phyloP scores from a whole-genome alignment of 2,329 filamentous ascomycete genomes.

The Botrytis fabae region DNA sequence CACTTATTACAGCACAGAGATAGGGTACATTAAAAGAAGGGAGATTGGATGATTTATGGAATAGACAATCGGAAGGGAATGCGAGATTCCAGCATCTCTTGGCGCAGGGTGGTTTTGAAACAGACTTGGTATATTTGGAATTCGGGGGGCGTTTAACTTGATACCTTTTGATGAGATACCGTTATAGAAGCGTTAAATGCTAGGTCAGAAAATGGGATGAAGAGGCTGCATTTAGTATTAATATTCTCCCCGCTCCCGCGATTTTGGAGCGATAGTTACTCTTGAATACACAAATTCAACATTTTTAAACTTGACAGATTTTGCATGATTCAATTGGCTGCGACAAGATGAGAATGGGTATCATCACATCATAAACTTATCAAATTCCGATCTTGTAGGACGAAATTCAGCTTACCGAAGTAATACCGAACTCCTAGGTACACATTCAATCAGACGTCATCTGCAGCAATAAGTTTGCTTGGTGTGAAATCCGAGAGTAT shows the following conservation, averaged over 20 bases:
- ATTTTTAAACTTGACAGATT: not conserved
- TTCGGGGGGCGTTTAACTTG: constrained; percentile 6
- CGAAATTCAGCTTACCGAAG: not conserved
- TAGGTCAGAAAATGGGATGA: not conserved
- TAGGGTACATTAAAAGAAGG: constrained; percentile 27
- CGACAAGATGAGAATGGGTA: not conserved
- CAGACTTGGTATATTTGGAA: not conserved
- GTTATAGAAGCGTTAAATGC: constrained; percentile 5
- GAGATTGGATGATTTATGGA: not conserved
- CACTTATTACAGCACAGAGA: constrained; percentile 36
- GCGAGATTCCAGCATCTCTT: not conserved
- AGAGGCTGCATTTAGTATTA: not conserved
- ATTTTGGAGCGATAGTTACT: not conserved
- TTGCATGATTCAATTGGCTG: not conserved
- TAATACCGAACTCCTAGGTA: not conserved
- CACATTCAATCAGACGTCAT: not conserved
- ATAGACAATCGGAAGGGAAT: not conserved
- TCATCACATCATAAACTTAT: not conserved
- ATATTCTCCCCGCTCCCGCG: not conserved
- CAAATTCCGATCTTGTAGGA: not conserved
- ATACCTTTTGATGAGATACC: constrained; percentile 16
- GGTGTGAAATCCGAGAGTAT: not conserved
- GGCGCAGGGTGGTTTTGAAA: constrained; percentile 3
- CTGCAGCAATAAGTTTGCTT: not conserved
- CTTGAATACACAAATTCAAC: not conserved